Conservation (phyloP, 2,329 filamentous ascomycete genomes). For the Clarireedia monteithiana region DNA sequence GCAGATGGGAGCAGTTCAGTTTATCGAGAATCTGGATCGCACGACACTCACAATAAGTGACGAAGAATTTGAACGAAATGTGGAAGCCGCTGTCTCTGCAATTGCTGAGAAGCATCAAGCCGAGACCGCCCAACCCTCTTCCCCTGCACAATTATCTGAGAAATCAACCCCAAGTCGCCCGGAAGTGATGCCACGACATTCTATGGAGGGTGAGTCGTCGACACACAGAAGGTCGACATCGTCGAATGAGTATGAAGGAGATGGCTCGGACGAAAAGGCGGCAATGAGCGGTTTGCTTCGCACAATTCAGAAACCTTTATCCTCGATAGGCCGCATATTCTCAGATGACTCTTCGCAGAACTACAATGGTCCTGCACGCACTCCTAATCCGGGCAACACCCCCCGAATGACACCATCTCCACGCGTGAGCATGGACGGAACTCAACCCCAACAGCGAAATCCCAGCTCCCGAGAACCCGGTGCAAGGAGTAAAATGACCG, state of each 20-base stretch:
- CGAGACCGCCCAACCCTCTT: constrained; percentile 36
- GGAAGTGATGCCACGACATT: constrained; percentile 52
- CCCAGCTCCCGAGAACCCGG: constrained; percentile 13
- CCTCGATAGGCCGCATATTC: constrained; percentile 91
- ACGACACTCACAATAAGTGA: constrained; percentile 90
- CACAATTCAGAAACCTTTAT: constrained; percentile 84
- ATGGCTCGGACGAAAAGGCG: constrained; percentile 61
- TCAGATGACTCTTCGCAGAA: constrained; percentile 51
- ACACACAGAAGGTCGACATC: constrained; percentile 46
- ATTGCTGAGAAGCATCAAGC: constrained; percentile 84
- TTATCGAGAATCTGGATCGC: constrained; percentile 92
- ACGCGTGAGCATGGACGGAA: constrained; percentile 20
- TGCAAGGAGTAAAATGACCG: constrained; percentile 41
- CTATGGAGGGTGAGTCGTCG: constrained; percentile 51
- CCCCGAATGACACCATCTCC: constrained; percentile 26
- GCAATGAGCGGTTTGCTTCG: constrained; percentile 79
- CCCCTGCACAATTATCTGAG: constrained; percentile 33
- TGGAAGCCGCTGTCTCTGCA: constrained; percentile 91
- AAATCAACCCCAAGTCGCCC: constrained; percentile 43
- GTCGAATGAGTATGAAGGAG: constrained; percentile 45
- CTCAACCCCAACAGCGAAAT: constrained; percentile 15
- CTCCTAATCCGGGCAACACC: constrained; percentile 39
- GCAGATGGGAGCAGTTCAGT: constrained; percentile 86
- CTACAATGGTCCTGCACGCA: constrained; percentile 33
- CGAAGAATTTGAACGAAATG: constrained; percentile 90